Evolutionary conservation across 176 grass and related monocot species (phyloP), one percentile per base, ranked within the genome.

Genomic region (Poa annua): DNA sequence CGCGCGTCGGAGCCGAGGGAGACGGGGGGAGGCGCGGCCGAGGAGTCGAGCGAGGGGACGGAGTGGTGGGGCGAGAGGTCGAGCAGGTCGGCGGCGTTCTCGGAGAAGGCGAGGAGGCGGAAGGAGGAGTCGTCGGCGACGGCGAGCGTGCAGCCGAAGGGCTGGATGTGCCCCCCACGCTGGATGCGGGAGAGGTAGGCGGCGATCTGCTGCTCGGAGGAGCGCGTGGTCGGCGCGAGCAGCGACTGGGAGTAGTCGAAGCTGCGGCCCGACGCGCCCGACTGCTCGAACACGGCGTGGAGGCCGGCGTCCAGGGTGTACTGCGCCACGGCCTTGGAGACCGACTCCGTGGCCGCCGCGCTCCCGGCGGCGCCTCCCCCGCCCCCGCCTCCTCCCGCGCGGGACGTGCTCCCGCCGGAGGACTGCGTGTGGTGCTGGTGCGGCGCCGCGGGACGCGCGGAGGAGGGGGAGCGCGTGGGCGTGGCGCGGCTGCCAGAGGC

Each of bases 231-330:
- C 49, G 93, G 78, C 19, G 83, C 83, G n/a, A 81, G 89, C 75
- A 96, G 69, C 71, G 96, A 94, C 83, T 96, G 91, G 19, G 96
- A 96, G 85, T 99, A 99, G 83, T 99, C 89, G 82, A 99, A 99
- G 81, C 91, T 96, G 56, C 77, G 72, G 11, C 96, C 93, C 10
- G 89, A 92, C 63, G 94, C 91, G n/a, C 96, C 89, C 63, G 96
- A 96, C 77, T 93, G 91, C 85, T 99, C 96, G 53, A 99, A 99
- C 68, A 96, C 96, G 2, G 93, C 93, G 77, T 96, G 93, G 61
- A 99, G 93, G 47, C 96, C 85, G 5, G 96, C 96, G 85, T 99
- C 96, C 26, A 93, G 59, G 39, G 85, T 99, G 84, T 96, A 99
- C 86, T 99, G 96, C 20, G 96, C 93, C 67, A 96, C 90, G 75